Percentiles rank a stretch among this genome's conserved stretches.
These are phyloP conservation scores for Lactuca sativa DNA, from an alignment of 129 eudicot genomes.

Conservation along the genomic window DNA sequence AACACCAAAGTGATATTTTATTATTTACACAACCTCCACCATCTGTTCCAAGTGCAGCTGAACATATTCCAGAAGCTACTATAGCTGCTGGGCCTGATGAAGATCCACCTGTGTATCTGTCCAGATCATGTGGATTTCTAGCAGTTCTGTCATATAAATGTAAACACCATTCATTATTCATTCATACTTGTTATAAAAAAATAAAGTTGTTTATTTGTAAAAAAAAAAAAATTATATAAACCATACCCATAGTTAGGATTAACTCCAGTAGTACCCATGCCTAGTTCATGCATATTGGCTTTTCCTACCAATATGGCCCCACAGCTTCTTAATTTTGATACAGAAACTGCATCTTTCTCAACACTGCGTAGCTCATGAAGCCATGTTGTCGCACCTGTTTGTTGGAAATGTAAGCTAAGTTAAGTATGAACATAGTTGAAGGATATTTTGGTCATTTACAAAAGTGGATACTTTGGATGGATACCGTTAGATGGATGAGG, in stretches of 20 bases:
- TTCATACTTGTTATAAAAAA: background rate
- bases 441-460: conserved; percentile 5
- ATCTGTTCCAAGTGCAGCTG: conserved; percentile 97
- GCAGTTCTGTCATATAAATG: conserved; percentile 60
- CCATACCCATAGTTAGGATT: conserved; percentile 90
- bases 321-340: conserved; percentile 75
- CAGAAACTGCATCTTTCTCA: conserved; percentile 77
- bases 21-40: conserved; percentile 81
- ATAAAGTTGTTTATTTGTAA: background rate
- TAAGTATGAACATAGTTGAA: background rate
- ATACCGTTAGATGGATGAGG: conserved; percentile 87
- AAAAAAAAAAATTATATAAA: conserved; percentile 8
- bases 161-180: background rate
- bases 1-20: conserved; percentile 11
- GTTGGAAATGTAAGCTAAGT: conserved; percentile 27
- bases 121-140: conserved; percentile 91
- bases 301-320: conserved; percentile 93
- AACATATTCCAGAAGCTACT: conserved; percentile 91
- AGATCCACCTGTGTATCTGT: conserved; percentile 97
- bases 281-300: conserved; percentile 99
- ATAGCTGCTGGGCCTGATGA: conserved; percentile 98
- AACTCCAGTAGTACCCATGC: conserved; percentile 96
- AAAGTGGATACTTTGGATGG: background rate
- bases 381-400: conserved; percentile 88
- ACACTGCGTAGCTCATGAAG: conserved; percentile 76